phyloP scores from a whole-genome alignment of 305 asterid species.

The Andrographis paniculata region DNA sequence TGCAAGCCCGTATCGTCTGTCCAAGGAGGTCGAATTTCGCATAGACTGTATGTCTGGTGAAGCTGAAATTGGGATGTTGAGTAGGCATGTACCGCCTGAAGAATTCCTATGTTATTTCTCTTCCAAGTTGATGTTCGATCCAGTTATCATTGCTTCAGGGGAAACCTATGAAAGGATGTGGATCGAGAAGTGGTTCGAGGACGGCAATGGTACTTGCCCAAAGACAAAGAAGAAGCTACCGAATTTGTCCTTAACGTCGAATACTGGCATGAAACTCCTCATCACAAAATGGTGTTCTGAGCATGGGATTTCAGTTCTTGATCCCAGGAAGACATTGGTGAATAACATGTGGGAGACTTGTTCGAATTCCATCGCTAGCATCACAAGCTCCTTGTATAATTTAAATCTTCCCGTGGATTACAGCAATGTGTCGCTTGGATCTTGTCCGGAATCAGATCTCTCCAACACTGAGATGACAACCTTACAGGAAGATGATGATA shows the following conservation, averaged over 20 bases:
- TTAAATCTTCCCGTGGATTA: conserved; percentile 53
- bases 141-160: conserved; percentile 69
- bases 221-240: conserved; percentile 37
- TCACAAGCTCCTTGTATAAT: conserved; percentile 54
- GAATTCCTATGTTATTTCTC: conserved; percentile 65
- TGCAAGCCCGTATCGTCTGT: conserved; percentile 18
- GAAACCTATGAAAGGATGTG: conserved; percentile 67
- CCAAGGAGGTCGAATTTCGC: conserved; percentile 20
- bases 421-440: conserved; percentile 46
- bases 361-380: conserved; percentile 55
- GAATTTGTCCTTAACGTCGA: conserved; percentile 42
- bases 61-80: conserved; percentile 21
- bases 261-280: conserved; percentile 39
- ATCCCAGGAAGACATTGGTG: conserved; percentile 26
- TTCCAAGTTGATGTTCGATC: conserved; percentile 58
- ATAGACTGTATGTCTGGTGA: conserved; percentile 22
- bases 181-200: conserved; percentile 76
- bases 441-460: conserved; percentile 28
- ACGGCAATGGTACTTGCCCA: conserved; percentile 60
- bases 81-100: conserved; percentile 41
- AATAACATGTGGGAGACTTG: conserved; percentile 41
- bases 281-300: conserved; percentile 44
- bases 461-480: conserved; percentile 21
- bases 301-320: conserved; percentile 28
- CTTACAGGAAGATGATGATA: conserved; percentile 25